Conservation (phyloP, 768 basidiomycete species). For the Butyriboletus loyo region DNA sequence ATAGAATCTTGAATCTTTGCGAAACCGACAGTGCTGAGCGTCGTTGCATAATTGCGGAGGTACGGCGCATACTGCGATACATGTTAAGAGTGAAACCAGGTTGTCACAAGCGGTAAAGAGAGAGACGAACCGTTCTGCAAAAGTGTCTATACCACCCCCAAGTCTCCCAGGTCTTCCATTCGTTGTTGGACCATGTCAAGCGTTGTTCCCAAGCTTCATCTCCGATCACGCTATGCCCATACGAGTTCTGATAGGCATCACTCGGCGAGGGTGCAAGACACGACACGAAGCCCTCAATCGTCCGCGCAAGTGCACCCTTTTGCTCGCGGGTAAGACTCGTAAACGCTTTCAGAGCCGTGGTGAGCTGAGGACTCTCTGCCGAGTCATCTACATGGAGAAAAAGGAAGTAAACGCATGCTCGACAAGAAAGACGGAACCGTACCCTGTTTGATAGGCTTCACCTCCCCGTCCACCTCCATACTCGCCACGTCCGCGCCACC, state of each 20-base stretch:
- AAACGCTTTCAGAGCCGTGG: conserved; percentile 71
- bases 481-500: conserved; percentile 46
- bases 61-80: conserved; percentile 69
- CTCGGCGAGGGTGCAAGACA: conserved; percentile 49
- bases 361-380: conserved; percentile 66
- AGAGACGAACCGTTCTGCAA: conserved; percentile 63
- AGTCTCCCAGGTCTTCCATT: conserved; percentile 84
- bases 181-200: conserved; percentile 62
- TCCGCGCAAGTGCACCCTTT: conserved; percentile 65
- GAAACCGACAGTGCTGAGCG: conserved; percentile 68
- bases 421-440: not conserved
- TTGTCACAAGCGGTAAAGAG: not conserved
- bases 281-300: conserved; percentile 72
- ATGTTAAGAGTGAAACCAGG: not conserved
- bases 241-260: conserved; percentile 46
- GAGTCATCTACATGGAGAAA: conserved; percentile 36
- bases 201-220: conserved; percentile 71
- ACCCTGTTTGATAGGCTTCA: conserved; percentile 50
- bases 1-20: conserved; percentile 54
- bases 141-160: conserved; percentile 94
- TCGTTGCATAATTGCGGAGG: conserved; percentile 68
- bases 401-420: not conserved
- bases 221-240: conserved; percentile 54
- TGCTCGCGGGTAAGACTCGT: conserved; percentile 73
- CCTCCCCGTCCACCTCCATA: conserved; percentile 73